phyloP scores from a whole-genome alignment of 2,329 filamentous ascomycete species.

The Claviceps citrina region DNA sequence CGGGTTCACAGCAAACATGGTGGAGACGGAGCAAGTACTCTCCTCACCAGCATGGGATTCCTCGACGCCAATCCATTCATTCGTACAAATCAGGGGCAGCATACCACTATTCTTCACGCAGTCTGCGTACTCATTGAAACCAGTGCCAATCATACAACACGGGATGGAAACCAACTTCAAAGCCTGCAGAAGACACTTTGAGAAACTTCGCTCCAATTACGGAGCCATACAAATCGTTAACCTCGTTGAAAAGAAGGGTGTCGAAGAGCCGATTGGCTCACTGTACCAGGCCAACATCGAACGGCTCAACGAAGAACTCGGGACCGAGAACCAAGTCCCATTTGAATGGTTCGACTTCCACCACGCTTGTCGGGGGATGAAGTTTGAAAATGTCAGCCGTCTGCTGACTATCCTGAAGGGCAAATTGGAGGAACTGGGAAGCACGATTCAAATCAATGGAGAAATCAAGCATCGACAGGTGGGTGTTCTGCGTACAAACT shows the following conservation, averaged over 20 bases:
- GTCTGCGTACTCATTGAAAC: slow-evolving; percentile 84
- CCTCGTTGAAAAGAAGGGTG: slow-evolving; percentile 75
- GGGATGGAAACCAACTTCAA: slow-evolving; percentile 62
- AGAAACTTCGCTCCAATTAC: slow-evolving; percentile 52
- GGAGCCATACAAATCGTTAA: slow-evolving; percentile 65
- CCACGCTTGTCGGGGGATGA: slow-evolving; percentile 83
- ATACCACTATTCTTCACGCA: slow-evolving; percentile 94
- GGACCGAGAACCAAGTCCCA: slow-evolving; percentile 24
- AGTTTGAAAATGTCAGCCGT: slow-evolving; percentile 82
- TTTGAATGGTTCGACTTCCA: slow-evolving; percentile 99
- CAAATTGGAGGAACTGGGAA: slow-evolving; percentile 55
- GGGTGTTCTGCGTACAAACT: slow-evolving; percentile 83
- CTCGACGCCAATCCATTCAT: slow-evolving; percentile 55
- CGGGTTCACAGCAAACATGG: slow-evolving; percentile 74
- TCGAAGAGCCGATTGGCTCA: slow-evolving; percentile 64
- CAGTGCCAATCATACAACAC: slow-evolving; percentile 66
- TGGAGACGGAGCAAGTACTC: slow-evolving; percentile 91
- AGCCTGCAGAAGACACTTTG: slow-evolving; percentile 70
- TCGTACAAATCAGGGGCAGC: slow-evolving; percentile 75
- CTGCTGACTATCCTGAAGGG: slow-evolving; percentile 56
- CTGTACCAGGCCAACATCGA: slow-evolving; percentile 57
- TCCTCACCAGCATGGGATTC: slow-evolving; percentile 53
- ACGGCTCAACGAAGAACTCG: slow-evolving; percentile 47
- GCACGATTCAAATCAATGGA: slow-evolving; percentile 43
- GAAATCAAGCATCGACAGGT: slow-evolving; percentile 37